phyloP scores from a whole-genome alignment of 352 stramenopile species.

The Phytophthora uliginosa region DNA sequence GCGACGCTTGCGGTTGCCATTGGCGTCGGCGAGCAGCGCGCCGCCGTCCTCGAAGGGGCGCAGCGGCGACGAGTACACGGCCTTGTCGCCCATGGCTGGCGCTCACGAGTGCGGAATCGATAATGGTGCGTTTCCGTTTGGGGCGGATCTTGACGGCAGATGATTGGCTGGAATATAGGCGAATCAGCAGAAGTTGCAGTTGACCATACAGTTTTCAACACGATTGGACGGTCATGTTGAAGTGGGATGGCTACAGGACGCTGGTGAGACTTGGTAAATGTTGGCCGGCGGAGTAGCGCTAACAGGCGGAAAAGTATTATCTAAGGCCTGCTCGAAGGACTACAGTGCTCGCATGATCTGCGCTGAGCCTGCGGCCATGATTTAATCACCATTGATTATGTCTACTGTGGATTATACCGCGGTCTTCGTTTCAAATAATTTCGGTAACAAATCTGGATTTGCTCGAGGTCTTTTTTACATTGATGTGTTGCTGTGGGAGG shows the following conservation, averaged over 20 bases:
- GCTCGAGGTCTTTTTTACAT: not conserved
- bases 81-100: constrained; percentile 30
- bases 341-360: no score
- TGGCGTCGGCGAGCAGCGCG: constrained; percentile 1
- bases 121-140: constrained; percentile 19
- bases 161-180: constrained; percentile 12
- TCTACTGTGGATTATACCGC: not conserved
- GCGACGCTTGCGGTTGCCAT: constrained; percentile 34
- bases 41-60: constrained; percentile 28
- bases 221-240: constrained; percentile 21
- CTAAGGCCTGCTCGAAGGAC: no score
- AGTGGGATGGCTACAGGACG: constrained; percentile 12
- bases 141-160: not conserved
- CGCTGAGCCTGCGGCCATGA: no score
- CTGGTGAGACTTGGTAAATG: not conserved
- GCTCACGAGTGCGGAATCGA: constrained; percentile 23
- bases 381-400: no score
- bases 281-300: no score
- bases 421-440: not conserved
- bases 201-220: constrained; percentile 25
- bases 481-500: no score
- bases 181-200: constrained; percentile 32
- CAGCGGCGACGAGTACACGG: constrained; percentile 13
- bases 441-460: not conserved
- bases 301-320: no score